phyloP scores from a whole-genome alignment of 169 alveolate genomes.

The Plasmodium malariae region DNA sequence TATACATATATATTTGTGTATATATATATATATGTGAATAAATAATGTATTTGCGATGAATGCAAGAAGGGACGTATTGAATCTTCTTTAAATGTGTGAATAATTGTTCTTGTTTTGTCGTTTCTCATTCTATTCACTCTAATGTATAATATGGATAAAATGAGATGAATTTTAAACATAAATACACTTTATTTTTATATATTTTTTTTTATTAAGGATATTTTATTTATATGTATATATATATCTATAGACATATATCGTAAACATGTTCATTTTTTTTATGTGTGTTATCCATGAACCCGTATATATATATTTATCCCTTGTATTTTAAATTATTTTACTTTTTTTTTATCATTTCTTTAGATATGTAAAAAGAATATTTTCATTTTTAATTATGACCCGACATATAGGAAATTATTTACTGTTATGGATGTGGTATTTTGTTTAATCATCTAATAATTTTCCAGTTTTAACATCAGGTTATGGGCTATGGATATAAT shows the following conservation, averaged over 20 bases:
- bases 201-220: neutral
- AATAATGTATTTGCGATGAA: neutral
- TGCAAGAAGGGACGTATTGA: neutral
- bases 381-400: neutral
- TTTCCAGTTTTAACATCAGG: slow-evolving; percentile 18
- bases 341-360: neutral
- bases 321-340: neutral
- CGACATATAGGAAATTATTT: slow-evolving; percentile 1
- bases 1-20: no score
- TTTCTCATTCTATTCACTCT: neutral
- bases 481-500: neutral
- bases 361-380: neutral
- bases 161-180: neutral
- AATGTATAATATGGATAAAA: neutral
- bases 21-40: no score
- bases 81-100: neutral
- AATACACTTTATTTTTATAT: neutral
- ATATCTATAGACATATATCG: neutral
- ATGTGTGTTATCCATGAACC: neutral
- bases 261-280: neutral
- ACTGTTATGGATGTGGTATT: slow-evolving; percentile 1
- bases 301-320: neutral
- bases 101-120: no score
- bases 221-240: neutral
- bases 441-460: slow-evolving; percentile 15